Conservation (phyloP, 371 early-diverging fungal species). For the Mucor racemosus region DNA sequence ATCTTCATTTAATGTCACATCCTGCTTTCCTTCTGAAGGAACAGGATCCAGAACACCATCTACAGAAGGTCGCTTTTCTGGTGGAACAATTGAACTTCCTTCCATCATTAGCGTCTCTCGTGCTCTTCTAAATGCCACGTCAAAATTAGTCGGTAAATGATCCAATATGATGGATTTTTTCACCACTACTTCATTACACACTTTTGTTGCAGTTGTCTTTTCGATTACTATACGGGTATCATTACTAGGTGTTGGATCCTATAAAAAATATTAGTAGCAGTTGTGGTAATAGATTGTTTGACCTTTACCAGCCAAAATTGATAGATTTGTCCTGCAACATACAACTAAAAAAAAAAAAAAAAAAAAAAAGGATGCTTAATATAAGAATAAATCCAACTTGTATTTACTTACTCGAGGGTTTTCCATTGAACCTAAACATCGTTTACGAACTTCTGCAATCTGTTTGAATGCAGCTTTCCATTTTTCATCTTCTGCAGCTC, state of each 20-base stretch:
- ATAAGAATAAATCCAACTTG: background rate
- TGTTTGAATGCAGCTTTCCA: constrained; percentile 49
- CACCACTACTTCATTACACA: constrained; percentile 49
- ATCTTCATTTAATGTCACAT: background rate
- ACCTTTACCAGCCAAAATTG: constrained; percentile 53
- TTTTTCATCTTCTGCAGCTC: constrained; percentile 34
- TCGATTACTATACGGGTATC: constrained; percentile 54
- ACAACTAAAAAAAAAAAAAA: constrained; percentile 29
- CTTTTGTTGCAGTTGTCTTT: constrained; percentile 39
- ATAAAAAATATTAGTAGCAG: background rate
- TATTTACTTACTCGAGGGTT: constrained; percentile 50
- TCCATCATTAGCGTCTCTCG: constrained; percentile 47
- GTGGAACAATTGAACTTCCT: background rate
- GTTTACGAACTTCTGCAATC: constrained; percentile 43
- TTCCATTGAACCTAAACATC: constrained; percentile 36
- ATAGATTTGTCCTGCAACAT: constrained; percentile 54
- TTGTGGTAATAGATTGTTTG: no score
- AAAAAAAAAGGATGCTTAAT: background rate
- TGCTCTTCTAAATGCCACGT: constrained; percentile 49
- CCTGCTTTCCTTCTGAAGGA: constrained; percentile 1
- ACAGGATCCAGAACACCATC: constrained; percentile 20
- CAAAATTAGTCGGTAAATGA: constrained; percentile 56
- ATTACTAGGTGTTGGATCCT: constrained; percentile 53
- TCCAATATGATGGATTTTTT: constrained; percentile 50
- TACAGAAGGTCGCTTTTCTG: background rate